phyloP scores from a whole-genome alignment of 805 yeast genomes.

The Candida maltosa region DNA sequence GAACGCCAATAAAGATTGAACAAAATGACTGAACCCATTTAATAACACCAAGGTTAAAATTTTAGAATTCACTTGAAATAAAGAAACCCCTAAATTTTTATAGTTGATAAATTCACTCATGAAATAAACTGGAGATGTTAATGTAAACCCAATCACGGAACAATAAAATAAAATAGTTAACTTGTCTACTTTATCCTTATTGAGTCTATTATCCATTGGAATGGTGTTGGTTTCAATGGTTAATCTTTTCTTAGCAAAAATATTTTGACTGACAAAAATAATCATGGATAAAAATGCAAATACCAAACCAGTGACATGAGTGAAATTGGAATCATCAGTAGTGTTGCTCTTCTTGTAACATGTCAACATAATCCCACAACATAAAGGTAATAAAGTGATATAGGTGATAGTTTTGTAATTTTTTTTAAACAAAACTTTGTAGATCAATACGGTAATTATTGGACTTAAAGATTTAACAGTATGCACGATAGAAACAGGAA shows the following conservation, averaged over 20 bases:
- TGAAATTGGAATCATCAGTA: slow-evolving; percentile 7
- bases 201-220: not conserved
- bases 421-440: slow-evolving; percentile 57
- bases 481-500: slow-evolving; percentile 94
- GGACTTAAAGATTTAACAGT: slow-evolving; percentile 93
- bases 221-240: slow-evolving; percentile 43
- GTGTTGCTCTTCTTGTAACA: slow-evolving; percentile 41
- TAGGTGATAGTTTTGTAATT: slow-evolving; percentile 67
- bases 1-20: slow-evolving; percentile 72
- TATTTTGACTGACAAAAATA: slow-evolving; percentile 75
- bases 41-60: slow-evolving; percentile 41
- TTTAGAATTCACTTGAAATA: slow-evolving; percentile 26
- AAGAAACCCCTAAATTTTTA: slow-evolving; percentile 17
- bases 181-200: slow-evolving; percentile 55
- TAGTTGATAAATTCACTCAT: slow-evolving; percentile 49
- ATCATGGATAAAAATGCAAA: slow-evolving; percentile 56
- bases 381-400: slow-evolving; percentile 72
- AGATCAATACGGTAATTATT: slow-evolving; percentile 77
- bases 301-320: slow-evolving; percentile 36
- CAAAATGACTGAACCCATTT: slow-evolving; percentile 70
- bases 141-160: slow-evolving; percentile 61
- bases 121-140: slow-evolving; percentile 67
- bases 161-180: slow-evolving; percentile 70
- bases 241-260: slow-evolving; percentile 71
- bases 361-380: slow-evolving; percentile 80